Conservation (phyloP, 768 basidiomycete species). For the Candolleomyces eurysporus region DNA sequence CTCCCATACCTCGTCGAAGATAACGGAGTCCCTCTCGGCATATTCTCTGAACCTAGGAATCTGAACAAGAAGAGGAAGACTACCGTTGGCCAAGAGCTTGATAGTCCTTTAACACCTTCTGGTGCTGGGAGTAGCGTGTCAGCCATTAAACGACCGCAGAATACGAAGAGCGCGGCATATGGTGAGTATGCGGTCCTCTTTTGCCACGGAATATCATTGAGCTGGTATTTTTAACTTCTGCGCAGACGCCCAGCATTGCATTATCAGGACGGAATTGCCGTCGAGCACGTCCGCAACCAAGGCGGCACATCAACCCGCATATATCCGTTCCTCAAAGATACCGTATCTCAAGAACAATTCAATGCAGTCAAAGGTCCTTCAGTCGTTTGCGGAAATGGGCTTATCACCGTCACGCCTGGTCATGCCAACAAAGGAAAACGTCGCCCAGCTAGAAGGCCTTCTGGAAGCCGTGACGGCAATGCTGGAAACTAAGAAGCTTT, state of each 20-base stretch:
- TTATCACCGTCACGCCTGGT: constrained; percentile 73
- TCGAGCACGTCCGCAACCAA: constrained; percentile 61
- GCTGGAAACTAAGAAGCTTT: constrained; percentile 85
- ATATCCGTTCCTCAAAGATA: constrained; percentile 85
- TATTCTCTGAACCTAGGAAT: constrained; percentile 45
- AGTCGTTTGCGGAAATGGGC: constrained; percentile 74
- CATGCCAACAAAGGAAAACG: constrained; percentile 91
- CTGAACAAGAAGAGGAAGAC: constrained; percentile 56
- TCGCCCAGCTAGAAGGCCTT: constrained; percentile 68
- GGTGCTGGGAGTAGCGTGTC: constrained; percentile 28
- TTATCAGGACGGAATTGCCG: constrained; percentile 62
- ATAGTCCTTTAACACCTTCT: constrained; percentile 51
- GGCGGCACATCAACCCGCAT: constrained; percentile 73
- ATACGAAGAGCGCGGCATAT: constrained; percentile 55
- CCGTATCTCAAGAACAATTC: constrained; percentile 73
- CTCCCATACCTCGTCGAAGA: constrained; percentile 73
- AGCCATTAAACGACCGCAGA: constrained; percentile 40
- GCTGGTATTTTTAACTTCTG: not conserved
- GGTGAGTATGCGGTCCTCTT: constrained; percentile 37
- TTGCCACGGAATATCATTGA: not conserved
- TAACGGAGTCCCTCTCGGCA: constrained; percentile 49
- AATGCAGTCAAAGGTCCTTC: constrained; percentile 71
- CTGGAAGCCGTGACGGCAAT: constrained; percentile 69
- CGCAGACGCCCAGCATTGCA: constrained; percentile 72
- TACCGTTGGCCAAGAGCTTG: constrained; percentile 32